A percentile compares a stretch with the other conserved stretches of the same genome.
These are phyloP conservation scores for Paraphaeosphaeria sporulosa DNA, from an alignment of 2,329 filamentous ascomycete species.

Conservation along the genomic window DNA sequence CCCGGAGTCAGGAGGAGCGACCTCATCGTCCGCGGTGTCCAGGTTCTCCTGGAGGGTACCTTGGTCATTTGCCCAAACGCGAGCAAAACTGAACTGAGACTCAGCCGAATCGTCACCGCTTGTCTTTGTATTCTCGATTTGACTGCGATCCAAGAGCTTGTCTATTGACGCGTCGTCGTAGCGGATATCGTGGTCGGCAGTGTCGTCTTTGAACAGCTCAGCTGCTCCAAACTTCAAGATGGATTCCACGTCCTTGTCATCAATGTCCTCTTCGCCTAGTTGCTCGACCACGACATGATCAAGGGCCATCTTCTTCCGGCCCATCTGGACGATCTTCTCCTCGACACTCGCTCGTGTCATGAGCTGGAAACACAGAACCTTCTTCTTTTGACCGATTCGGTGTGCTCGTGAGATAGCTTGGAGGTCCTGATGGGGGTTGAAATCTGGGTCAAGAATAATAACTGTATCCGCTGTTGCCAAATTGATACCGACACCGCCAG, in stretches of 20 bases:
- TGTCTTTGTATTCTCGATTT: constrained; percentile 74
- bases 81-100: constrained; percentile 85
- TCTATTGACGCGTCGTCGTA: constrained; percentile 88
- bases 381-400: constrained; percentile 94
- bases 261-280: constrained; percentile 84
- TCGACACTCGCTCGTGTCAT: constrained; percentile 90
- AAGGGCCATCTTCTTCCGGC: constrained; percentile 92
- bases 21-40: constrained; percentile 61
- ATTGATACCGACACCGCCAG: constrained; percentile 97
- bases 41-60: constrained; percentile 71
- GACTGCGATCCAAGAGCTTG: constrained; percentile 84
- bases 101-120: constrained; percentile 73
- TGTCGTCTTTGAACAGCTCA: constrained; percentile 81
- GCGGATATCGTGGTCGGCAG: constrained; percentile 73
- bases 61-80: constrained; percentile 89
- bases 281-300: constrained; percentile 94
- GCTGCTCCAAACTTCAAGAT: constrained; percentile 88
- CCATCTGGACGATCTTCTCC: constrained; percentile 95
- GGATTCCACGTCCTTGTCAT: constrained; percentile 80
- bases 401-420: constrained; percentile 94
- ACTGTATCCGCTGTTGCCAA: constrained; percentile 96
- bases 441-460: constrained; percentile 96
- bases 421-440: constrained; percentile 97
- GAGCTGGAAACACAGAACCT: constrained; percentile 93
- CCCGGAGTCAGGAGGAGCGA: constrained; percentile 66